These are phyloP conservation scores for Trichoderma sp. DNA, from an alignment of 2,329 filamentous ascomycete genomes.

Conservation along the genomic window DNA sequence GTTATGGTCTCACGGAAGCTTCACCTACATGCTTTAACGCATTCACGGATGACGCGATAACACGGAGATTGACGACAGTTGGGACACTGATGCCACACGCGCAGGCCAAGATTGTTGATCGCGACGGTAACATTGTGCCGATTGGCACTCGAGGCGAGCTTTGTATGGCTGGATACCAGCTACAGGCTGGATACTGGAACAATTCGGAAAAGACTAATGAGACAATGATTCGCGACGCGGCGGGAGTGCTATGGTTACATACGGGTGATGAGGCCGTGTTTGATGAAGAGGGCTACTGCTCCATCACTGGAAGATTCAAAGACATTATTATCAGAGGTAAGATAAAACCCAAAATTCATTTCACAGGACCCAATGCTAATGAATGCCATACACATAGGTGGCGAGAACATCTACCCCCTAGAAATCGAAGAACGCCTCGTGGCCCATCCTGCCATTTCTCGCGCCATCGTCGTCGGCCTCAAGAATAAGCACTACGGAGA, in stretches of 20 bases:
- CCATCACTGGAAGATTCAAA: slow-evolving; percentile 75
- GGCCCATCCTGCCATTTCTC: slow-evolving; percentile 60
- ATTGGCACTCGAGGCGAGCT: slow-evolving; percentile 71
- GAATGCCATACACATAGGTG: slow-evolving; percentile 44
- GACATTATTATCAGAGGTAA: slow-evolving; percentile 74
- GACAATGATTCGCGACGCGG: slow-evolving; percentile 54
- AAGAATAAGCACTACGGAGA: slow-evolving; percentile 73
- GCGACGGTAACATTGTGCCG: slow-evolving; percentile 64
- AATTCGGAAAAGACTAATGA: slow-evolving; percentile 73
- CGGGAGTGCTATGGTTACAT: slow-evolving; percentile 61
- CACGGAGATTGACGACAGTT: slow-evolving; percentile 68
- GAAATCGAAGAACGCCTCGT: slow-evolving; percentile 75
- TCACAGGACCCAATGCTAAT: neutral
- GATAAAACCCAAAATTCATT: neutral
- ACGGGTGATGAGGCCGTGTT: slow-evolving; percentile 71
- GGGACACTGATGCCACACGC: slow-evolving; percentile 76
- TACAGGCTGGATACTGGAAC: slow-evolving; percentile 68
- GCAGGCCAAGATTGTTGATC: slow-evolving; percentile 75
- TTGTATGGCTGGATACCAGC: slow-evolving; percentile 75
- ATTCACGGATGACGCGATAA: slow-evolving; percentile 69
- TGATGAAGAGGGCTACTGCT: slow-evolving; percentile 68
- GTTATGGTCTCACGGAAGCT: slow-evolving; percentile 75
- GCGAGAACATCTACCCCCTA: slow-evolving; percentile 73
- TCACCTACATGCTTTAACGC: slow-evolving; percentile 81
- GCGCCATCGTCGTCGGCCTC: slow-evolving; percentile 70